Evolutionary conservation across 306 rosid species (phyloP).

Genomic region (Cucurbita argyrosperma): DNA sequence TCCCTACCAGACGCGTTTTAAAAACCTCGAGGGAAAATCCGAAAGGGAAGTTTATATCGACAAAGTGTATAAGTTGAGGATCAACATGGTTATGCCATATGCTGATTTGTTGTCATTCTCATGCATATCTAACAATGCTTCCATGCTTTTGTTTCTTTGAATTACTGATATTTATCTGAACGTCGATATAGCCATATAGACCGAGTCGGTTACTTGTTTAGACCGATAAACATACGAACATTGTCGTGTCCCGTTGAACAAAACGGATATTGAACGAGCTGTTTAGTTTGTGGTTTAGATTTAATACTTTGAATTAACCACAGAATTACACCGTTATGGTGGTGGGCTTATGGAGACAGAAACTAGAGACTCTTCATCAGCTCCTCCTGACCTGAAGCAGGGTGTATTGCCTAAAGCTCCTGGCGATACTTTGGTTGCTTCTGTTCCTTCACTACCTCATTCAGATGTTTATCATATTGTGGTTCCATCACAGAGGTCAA

Average conservation of each 20-base stretch:
- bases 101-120: neutral
- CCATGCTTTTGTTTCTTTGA: neutral
- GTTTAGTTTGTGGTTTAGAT: neutral
- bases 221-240: neutral
- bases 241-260: neutral
- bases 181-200: neutral
- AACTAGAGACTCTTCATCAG: slow-evolving; percentile 46
- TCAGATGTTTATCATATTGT: slow-evolving; percentile 71
- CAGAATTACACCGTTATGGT: slow-evolving; percentile 85
- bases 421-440: slow-evolving; percentile 49
- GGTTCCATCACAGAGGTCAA: slow-evolving; percentile 67
- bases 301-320: slow-evolving; percentile 6
- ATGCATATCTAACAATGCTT: neutral
- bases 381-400: slow-evolving; percentile 49
- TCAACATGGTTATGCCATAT: too few species aligned
- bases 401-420: slow-evolving; percentile 42
- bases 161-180: neutral
- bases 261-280: neutral
- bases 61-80: too few species aligned
- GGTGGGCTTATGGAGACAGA: slow-evolving; percentile 85
- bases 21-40: too few species aligned
- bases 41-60: too few species aligned
- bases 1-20: too few species aligned
- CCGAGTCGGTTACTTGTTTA: neutral
- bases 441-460: slow-evolving; percentile 49